Evolutionary conservation across 805 yeast species (phyloP).

Genomic region (Nakazawaea wickerhamii): DNA sequence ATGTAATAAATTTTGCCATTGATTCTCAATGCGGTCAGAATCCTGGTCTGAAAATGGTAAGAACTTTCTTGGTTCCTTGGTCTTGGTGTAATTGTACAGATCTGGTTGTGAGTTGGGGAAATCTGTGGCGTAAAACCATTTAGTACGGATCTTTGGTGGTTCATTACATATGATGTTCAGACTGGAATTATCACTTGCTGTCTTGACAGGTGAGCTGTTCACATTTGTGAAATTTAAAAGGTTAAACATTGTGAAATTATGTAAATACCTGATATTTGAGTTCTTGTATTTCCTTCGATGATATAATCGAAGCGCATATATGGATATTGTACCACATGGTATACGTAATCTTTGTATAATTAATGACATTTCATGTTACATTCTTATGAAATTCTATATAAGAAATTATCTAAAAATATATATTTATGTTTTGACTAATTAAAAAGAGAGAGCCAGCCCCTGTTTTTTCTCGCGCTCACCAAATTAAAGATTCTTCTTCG

Average conservation of each 20-base stretch:
- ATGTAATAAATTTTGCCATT: constrained; percentile 27
- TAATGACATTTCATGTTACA: too few species aligned
- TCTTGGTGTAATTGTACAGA: constrained; percentile 47
- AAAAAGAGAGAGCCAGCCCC: too few species aligned
- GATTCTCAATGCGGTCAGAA: constrained; percentile 52
- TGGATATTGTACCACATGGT: constrained; percentile 3
- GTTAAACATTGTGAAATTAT: background rate
- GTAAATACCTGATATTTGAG: background rate
- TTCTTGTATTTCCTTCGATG: background rate
- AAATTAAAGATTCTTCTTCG: too few species aligned
- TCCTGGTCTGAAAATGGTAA: constrained; percentile 64
- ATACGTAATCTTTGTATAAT: constrained; percentile 1
- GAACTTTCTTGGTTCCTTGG: constrained; percentile 51
- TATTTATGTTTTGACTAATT: too few species aligned
- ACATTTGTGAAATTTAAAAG: background rate
- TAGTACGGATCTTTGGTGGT: constrained; percentile 11
- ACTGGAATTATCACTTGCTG: background rate
- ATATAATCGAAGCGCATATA: constrained; percentile 1
- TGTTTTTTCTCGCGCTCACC: too few species aligned
- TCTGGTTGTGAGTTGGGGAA: constrained; percentile 65
- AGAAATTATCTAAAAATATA: too few species aligned
- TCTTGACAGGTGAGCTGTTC: background rate
- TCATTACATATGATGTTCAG: background rate
- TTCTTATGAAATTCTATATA: too few species aligned
- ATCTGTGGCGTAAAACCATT: constrained; percentile 86